Evolutionary conservation across 2,329 filamentous ascomycete genomes (phyloP), one percentile per base, ranked within the genome.

Genomic region (Bipolaris oryzae): DNA sequence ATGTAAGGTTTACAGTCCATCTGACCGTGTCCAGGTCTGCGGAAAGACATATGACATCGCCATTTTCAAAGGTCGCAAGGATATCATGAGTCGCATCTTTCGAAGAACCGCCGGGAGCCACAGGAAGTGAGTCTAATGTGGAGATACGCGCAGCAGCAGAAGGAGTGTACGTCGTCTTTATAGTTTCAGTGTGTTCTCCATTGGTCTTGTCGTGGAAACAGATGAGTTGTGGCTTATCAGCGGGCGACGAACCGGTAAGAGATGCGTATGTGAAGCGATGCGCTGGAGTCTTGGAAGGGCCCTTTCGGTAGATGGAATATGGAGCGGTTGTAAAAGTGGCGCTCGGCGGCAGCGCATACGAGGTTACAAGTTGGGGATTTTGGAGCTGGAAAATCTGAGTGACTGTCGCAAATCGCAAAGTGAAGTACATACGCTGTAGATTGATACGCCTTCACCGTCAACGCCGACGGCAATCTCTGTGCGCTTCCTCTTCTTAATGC

Each of bases 331-430:
- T 79, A 69, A 87, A 84, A 15, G 78, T 80, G 21, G 84, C 82
- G 66, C 86, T 81, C 25, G 86, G 85, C 34, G 86, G 84, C 15
- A 87, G 77, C 49, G 85, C 84, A 70, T 87, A 87, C 15, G 85
- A 87, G 33, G 84, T 82, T 16, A 85, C 78, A 7, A 86, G 78
- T 64, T 82, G 84, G 7, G 86, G 84, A 49, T 82, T 85, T 79
- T 86, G 84, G 20, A 87, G 76, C 86, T 88, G 55, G 28, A 23
- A 46, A 23, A 25, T 34, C 50, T 64, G 71, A 67, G 57, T 50
- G 21, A 38, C 35, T 18, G 23, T 21, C 13, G 16, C 15, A 7
- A 74, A 45, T 18, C 9, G 25, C 25, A 28, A 20, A 13, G 9
- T 7, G 37, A 42, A n/a, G 41, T 16, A 53, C 72, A 37, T 77